Base-by-base conservation (phyloP, 192 early-diverging fungal genomes). In the Coemansia sp. region DNA sequence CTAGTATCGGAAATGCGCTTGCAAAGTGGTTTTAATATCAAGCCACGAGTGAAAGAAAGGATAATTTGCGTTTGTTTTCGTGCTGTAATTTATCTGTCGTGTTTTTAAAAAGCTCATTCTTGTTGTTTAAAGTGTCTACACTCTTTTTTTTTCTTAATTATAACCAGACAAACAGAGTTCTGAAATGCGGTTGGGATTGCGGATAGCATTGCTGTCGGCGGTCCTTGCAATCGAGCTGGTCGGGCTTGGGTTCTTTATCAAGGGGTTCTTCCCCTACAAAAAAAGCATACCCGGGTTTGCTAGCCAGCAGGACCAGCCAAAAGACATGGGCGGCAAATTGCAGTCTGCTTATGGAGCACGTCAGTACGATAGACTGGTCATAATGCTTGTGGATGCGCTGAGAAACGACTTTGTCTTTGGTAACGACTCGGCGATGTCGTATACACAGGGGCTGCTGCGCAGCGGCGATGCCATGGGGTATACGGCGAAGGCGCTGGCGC, bases 251-350 rank as follows among this genome's bases (percentile, higher is more conserved):
- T 72, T 89, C 43, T 93, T 93, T 67, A 79, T 84, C 63, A 89
- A 87, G 66, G 92, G 90, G 3, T 91, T 93, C 65, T 93, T 93
- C 61, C 92, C 92, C 8, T 93, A 93, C 78, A 93, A 93, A 62
- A 83, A 78, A 20, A 86, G 82, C 70, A 80, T 91, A 12, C 82
- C 87, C 0, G 88, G 89, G 17, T 90, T 90, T 72, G 87, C 90
- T 8, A 78, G 80, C 1, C 32, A 61, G 8, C 64, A 61, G 33
- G 75, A 76, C 53, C 80, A 69, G 64, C 76, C 81, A 28, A 22
- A 59, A n/a, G 33, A 35, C 39, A 45, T 65, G 28, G 43, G 34
- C 51, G 11, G 64, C 15, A 32, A 28, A 8, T 7, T 28, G 64
- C 38, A 20, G 37, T n/a, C 38, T 9, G 37, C 38, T 9, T 36